Evolutionary conservation across 257 asterid species (phyloP).

Genomic region (Salvia rosmarinus): DNA sequence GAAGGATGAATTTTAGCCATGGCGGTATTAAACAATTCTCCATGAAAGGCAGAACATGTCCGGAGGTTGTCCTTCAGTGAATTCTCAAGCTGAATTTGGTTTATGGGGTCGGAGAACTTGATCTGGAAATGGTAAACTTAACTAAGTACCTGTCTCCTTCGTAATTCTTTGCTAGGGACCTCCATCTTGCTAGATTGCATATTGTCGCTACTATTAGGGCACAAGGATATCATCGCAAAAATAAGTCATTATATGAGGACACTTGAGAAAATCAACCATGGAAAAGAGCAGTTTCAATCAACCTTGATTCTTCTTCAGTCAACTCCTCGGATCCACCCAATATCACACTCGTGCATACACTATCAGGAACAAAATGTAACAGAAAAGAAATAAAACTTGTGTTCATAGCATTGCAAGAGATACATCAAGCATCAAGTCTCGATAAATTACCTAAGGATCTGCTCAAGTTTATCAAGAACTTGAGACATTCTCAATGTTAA

Average conservation of each 20-base stretch:
- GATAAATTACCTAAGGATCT: constrained; percentile 73
- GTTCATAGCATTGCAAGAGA: constrained; percentile 4
- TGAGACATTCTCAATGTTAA: constrained; percentile 85
- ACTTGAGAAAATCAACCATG: constrained; percentile 27
- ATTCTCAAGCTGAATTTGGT: constrained; percentile 74
- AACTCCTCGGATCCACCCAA: constrained; percentile 79
- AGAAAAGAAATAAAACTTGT: constrained; percentile 32
- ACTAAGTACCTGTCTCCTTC: constrained; percentile 84
- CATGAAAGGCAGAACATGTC: constrained; percentile 86
- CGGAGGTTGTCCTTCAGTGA: constrained; percentile 88
- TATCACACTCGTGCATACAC: constrained; percentile 86
- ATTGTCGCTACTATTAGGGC: constrained; percentile 60
- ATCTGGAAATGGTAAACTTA: constrained; percentile 49
- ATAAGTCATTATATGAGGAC: constrained; percentile 23
- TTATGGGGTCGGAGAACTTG: constrained; percentile 83
- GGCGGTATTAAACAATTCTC: constrained; percentile 77
- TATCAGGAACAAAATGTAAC: constrained; percentile 37
- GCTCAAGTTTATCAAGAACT: constrained; percentile 92
- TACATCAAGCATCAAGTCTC: constrained; percentile 28
- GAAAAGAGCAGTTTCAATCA: constrained; percentile 20
- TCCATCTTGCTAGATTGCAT: constrained; percentile 69
- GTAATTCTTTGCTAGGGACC: constrained; percentile 82
- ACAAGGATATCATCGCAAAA: constrained; percentile 31
- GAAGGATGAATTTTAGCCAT: constrained; percentile 89
- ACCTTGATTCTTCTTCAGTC: constrained; percentile 98